Percentiles rank a stretch among this genome's conserved stretches.
Conservation (phyloP, 2,329 filamentous ascomycete species). For the Penicillium sp. region DNA sequence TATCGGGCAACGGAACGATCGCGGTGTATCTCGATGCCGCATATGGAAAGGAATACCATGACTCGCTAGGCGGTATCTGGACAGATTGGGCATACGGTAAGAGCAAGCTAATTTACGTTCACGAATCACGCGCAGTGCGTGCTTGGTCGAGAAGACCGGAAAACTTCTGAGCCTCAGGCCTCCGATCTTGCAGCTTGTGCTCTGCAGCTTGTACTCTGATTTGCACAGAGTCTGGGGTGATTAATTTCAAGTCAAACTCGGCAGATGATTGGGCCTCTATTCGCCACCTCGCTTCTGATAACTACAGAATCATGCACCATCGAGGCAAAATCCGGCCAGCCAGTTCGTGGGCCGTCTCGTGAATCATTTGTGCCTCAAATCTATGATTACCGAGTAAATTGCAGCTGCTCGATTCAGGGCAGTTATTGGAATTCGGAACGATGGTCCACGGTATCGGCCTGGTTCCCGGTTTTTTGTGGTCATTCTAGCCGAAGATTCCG, state of each 20-base stretch:
- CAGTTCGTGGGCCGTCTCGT: not conserved
- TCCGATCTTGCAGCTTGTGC: not conserved
- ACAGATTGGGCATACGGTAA: not conserved
- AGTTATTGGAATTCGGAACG: not conserved
- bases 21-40: not conserved
- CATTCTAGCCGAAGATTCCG: not conserved
- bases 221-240: not conserved
- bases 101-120: not conserved
- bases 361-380: not conserved
- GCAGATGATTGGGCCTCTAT: not conserved
- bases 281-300: not conserved
- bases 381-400: not conserved
- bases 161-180: not conserved
- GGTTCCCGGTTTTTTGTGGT: not conserved
- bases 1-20: not conserved
- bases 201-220: not conserved
- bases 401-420: not conserved
- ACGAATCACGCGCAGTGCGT: too few relatives aligned
- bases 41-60: not conserved
- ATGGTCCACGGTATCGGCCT: not conserved
- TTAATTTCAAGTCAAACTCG: not conserved
- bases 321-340: not conserved
- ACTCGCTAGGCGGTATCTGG: not conserved
- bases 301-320: not conserved
- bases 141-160: not conserved